Percentiles rank a stretch among this genome's conserved stretches.
phyloP scores from a whole-genome alignment of 306 rosid species.

The Castanopsis chinensis region DNA sequence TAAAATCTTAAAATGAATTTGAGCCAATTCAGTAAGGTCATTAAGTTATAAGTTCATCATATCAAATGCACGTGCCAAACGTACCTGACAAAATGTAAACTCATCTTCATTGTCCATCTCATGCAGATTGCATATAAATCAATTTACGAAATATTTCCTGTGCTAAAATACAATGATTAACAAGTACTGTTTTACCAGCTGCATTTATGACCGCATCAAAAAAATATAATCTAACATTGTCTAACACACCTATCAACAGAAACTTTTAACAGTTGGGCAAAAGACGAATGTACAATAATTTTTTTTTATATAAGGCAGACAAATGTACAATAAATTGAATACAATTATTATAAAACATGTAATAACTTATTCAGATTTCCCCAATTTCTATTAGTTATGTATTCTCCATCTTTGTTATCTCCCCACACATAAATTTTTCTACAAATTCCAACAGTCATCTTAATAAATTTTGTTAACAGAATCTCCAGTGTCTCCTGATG shows the following conservation, averaged over 20 bases:
- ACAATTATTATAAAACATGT: not conserved
- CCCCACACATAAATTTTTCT: not conserved
- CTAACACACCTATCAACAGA: not conserved
- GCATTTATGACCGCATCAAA: not conserved
- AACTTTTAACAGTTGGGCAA: not conserved
- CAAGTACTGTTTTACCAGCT: slow-evolving; percentile 7
- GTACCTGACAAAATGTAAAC: slow-evolving; percentile 86
- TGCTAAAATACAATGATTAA: not conserved
- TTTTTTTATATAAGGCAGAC: no score
- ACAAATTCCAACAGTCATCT: not conserved
- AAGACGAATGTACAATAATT: not conserved
- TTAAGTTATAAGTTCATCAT: not conserved
- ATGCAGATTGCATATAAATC: slow-evolving; percentile 1
- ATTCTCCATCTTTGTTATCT: not conserved
- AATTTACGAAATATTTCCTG: slow-evolving; percentile 24
- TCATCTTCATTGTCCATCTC: slow-evolving; percentile 65
- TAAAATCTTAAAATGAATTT: not conserved
- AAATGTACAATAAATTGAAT: not conserved
- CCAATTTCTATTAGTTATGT: not conserved
- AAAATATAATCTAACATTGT: not conserved
- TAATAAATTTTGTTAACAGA: no score
- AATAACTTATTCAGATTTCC: not conserved
- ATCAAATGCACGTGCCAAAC: slow-evolving; percentile 13
- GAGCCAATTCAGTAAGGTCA: slow-evolving; percentile 6
- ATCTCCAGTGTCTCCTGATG: no score